Evolutionary conservation across 345 rosid species (phyloP), one percentile per base, ranked within the genome.

Genomic region (Chamaenerion angustifolium): DNA sequence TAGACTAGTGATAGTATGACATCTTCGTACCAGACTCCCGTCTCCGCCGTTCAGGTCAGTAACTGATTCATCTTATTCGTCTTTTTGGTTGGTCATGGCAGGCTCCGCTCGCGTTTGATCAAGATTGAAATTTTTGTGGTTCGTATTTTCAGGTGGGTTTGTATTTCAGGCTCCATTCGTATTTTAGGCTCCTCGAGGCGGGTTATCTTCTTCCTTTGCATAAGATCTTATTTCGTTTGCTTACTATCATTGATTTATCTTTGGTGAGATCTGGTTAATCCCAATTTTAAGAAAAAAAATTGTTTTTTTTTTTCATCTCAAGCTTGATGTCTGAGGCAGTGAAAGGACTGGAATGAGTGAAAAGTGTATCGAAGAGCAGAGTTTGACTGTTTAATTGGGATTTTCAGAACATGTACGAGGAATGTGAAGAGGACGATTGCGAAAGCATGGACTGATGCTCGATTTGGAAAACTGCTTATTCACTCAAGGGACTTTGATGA

Each of bases 381-480:
- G 31, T 11, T 18, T 3, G 16, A 10, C 49, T 8, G 23, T 16
- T 0, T 5, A 6, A 9, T 46, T 27, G 19, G 6, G 13, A 57
- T 8, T 12, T 55, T 52, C 76, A 92, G 98, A 87, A 87, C 51
- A 80, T 92, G 98, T 92, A 92, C 1, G 94, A 87, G 48, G 96
- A 78, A 23, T 96, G 98, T 82, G 95, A 92, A 92, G 68, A 67
- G 67, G 55, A 92, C 98, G 21, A 87, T 92, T 43, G 98, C 98
- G 4, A 92, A 87, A 66, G 98, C 98, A 27, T 87, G 98, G 98
- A 84, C 89, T 0, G 96, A 92, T 75, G 94, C 98, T 15, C 77
- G 96, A 69, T 76, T 96, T 12, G 98, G 98, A 52, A 84, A 58
- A 40, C 84, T 14, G 77, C 79, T 4, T 90, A 86, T 58, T 68